Conservation (phyloP, 2,329 filamentous ascomycete genomes). For the Pseudonectria buxi region DNA sequence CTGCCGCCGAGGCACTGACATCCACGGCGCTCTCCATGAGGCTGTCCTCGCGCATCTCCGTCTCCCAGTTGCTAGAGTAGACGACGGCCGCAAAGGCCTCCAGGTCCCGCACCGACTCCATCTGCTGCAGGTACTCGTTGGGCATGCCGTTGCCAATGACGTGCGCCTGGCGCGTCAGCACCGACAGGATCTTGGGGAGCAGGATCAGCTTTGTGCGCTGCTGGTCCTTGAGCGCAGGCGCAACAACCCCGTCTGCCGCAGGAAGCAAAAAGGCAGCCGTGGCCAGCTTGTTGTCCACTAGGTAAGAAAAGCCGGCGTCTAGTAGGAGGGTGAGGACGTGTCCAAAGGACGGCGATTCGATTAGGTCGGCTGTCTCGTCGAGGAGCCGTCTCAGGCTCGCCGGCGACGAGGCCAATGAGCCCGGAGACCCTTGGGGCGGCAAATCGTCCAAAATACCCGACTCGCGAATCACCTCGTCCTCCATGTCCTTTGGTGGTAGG, state of each 20-base stretch:
- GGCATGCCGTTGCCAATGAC: conserved; percentile 73
- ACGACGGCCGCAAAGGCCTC: conserved; percentile 83
- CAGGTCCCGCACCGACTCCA: conserved; percentile 69
- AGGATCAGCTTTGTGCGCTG: conserved; percentile 55
- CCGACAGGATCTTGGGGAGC: conserved; percentile 81
- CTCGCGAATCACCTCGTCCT: conserved; percentile 77
- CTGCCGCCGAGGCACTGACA: conserved; percentile 21
- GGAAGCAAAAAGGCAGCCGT: conserved; percentile 65
- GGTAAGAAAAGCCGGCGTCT: conserved; percentile 76
- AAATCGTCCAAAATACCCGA: conserved; percentile 66
- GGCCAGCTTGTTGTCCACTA: conserved; percentile 77
- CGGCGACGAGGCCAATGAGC: conserved; percentile 36
- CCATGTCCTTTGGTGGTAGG: conserved; percentile 70
- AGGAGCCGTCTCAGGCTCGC: conserved; percentile 71
- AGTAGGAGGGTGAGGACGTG: conserved; percentile 81
- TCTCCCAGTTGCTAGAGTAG: conserved; percentile 77
- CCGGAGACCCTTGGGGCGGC: conserved; percentile 24
- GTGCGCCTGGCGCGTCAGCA: conserved; percentile 86
- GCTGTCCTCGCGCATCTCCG: conserved; percentile 49
- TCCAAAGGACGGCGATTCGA: conserved; percentile 87
- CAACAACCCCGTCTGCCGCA: conserved; percentile 22
- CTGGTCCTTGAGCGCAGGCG: conserved; percentile 47
- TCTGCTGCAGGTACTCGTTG: conserved; percentile 64
- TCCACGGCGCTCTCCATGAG: conserved; percentile 33
- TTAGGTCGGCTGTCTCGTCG: conserved; percentile 91